Conservation (phyloP, 805 yeast genomes). For the Groenewaldozyma tartarivorans region DNA sequence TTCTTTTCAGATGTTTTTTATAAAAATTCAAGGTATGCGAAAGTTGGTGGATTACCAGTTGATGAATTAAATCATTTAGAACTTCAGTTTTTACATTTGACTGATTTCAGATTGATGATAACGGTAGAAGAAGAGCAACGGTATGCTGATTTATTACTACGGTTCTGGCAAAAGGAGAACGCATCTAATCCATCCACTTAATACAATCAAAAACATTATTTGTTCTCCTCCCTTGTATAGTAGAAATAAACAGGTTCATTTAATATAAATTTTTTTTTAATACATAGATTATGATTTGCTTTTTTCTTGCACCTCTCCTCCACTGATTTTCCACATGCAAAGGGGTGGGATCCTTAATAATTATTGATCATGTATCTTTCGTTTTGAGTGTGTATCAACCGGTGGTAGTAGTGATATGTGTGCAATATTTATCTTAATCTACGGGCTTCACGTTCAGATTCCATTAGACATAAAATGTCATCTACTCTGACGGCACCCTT, state of each 20-base stretch:
- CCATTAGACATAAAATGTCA: constrained; percentile 98
- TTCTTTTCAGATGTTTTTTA: constrained; percentile 91
- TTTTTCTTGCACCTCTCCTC: no score
- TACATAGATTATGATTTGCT: no score
- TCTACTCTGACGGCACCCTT: constrained; percentile 97
- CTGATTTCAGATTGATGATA: constrained; percentile 81
- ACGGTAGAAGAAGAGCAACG: constrained; percentile 83
- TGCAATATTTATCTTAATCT: constrained; percentile 32
- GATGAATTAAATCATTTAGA: constrained; percentile 91
- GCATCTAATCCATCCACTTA: not conserved
- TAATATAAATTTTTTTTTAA: no score
- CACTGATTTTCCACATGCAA: not conserved
- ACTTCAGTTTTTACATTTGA: constrained; percentile 70
- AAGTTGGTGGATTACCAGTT: constrained; percentile 85
- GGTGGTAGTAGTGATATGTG: no score
- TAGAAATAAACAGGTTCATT: no score
- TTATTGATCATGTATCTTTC: constrained; percentile 4
- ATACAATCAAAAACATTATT: no score
- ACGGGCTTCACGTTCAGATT: constrained; percentile 98
- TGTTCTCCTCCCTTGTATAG: no score
- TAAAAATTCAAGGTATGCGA: constrained; percentile 88
- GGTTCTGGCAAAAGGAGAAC: constrained; percentile 57
- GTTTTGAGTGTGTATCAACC: constrained; percentile 4
- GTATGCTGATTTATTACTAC: constrained; percentile 76
- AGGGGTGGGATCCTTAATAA: not conserved